Base-by-base conservation (phyloP, 148 eudicot genomes). In the Polygonum maritimum region DNA sequence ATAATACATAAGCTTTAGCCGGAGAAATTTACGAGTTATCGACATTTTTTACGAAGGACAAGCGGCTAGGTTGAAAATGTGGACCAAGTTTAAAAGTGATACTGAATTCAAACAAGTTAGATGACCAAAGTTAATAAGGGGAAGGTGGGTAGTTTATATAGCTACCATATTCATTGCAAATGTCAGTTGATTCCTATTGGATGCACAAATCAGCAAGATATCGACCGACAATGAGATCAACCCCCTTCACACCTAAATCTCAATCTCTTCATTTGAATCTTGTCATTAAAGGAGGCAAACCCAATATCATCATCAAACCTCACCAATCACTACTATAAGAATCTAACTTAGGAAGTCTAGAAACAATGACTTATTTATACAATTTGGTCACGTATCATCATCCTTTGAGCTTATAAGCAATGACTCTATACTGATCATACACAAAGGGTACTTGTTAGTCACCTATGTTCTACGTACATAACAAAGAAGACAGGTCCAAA, bases 111-210 rank as follows among this genome's bases (percentile, higher is more conserved):
- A 26, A 38, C 22, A 71, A 71, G 51, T 71, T 71, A 14, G 74
- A 11, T 71, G 74, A 22, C 26, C 1, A 60, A 4, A 51, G 57
- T 51, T 51, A 51, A 12, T 51, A 51, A 51, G 11, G 7, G 57
- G 3, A 51, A 51, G 57, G 57, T 51, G 57, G 57, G 55, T 16
- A 51, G 7, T 44, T 71, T 4, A 39, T 41, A 21, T 15, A 71
- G 74, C 52, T 71, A 71, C 74, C 49, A 71, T 71, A 71, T 71
- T 39, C 45, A 71, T 71, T 71, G 48, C 18, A 40, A 44, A 16
- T 71, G n/a, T 5, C 57, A 51, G 19, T 3, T 16, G 57, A 51
- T 51, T 51, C 4, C 5, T 7, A 44, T 5, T 44, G 47, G 47
- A 44, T 44, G 47, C 47, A 44, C 6, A 39, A 39, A 39, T 6